A percentile compares a stretch with the other conserved stretches of the same genome.
Conservation (phyloP, 768 basidiomycete species). For the Lentinula boryana region DNA sequence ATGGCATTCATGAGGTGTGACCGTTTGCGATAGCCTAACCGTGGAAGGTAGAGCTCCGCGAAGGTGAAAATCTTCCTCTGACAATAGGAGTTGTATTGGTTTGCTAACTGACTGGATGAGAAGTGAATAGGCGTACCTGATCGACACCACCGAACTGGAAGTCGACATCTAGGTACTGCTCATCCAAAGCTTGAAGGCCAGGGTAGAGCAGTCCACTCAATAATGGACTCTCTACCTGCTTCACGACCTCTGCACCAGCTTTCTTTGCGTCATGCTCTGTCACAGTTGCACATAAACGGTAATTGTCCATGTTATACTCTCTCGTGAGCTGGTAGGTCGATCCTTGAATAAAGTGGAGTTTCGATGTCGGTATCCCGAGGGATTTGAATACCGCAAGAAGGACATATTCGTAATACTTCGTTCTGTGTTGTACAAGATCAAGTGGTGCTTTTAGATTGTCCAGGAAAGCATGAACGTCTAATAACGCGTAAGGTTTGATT, state of each 20-base stretch:
- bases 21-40: constrained; percentile 88
- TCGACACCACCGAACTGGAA: constrained; percentile 99
- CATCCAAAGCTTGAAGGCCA: constrained; percentile 93
- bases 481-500: neutral
- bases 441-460: constrained; percentile 96
- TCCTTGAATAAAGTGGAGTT: constrained; percentile 80
- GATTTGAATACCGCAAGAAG: constrained; percentile 80
- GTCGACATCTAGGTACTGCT: constrained; percentile 92
- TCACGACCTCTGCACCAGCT: constrained; percentile 98
- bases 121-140: constrained; percentile 52
- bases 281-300: constrained; percentile 85
- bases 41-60: constrained; percentile 92
- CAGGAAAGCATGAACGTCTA: constrained; percentile 94
- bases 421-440: constrained; percentile 82
- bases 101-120: neutral
- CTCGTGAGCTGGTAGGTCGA: constrained; percentile 88
- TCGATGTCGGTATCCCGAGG: constrained; percentile 85
- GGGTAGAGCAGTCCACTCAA: constrained; percentile 94
- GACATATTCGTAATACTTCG: constrained; percentile 84
- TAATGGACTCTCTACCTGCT: constrained; percentile 89
- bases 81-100: neutral
- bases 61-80: constrained; percentile 99
- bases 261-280: constrained; percentile 97
- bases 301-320: constrained; percentile 95
- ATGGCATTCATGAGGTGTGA: constrained; percentile 98